phyloP scores from a whole-genome alignment of 1,139 yeast species.

The Geotrichum bryndzae region DNA sequence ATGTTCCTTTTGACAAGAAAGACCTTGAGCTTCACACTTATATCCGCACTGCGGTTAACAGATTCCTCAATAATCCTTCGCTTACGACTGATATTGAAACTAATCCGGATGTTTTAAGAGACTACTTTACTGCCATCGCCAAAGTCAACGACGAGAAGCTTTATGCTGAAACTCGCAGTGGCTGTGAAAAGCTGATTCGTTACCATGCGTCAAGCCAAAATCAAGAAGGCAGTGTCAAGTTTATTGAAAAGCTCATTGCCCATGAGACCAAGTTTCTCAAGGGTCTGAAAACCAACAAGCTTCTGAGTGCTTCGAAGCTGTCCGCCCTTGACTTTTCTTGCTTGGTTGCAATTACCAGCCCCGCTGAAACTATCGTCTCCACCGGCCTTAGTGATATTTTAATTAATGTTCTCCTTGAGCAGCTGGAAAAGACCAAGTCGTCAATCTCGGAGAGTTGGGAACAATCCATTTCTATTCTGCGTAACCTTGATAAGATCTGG shows the following conservation, averaged over 20 bases:
- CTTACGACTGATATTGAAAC: conserved; percentile 14
- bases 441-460: background rate
- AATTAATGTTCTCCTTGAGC: conserved; percentile 1
- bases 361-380: background rate
- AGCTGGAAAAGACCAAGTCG: conserved; percentile 1
- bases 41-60: conserved; percentile 15
- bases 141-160: conserved; percentile 5
- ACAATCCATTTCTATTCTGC: conserved; percentile 2
- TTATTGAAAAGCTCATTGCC: conserved; percentile 7
- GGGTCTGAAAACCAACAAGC: background rate
- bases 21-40: conserved; percentile 9
- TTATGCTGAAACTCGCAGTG: conserved; percentile 7
- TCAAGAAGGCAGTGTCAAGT: conserved; percentile 6
- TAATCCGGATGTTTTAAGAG: conserved; percentile 7
- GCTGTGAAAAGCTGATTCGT: conserved; percentile 13
- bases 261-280: conserved; percentile 1
- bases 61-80: conserved; percentile 12
- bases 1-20: conserved; percentile 1
- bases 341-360: conserved; percentile 1
- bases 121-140: conserved; percentile 12
- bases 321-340: conserved; percentile 11
- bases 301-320: conserved; percentile 1
- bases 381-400: conserved; percentile 2
- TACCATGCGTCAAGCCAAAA: conserved; percentile 9
- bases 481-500: conserved; percentile 10